Percentiles rank a stretch among this genome's conserved stretches.
These are phyloP conservation scores for Brasenia schreberi DNA, from an alignment of 164 flowering plant species.

Conservation along the genomic window DNA sequence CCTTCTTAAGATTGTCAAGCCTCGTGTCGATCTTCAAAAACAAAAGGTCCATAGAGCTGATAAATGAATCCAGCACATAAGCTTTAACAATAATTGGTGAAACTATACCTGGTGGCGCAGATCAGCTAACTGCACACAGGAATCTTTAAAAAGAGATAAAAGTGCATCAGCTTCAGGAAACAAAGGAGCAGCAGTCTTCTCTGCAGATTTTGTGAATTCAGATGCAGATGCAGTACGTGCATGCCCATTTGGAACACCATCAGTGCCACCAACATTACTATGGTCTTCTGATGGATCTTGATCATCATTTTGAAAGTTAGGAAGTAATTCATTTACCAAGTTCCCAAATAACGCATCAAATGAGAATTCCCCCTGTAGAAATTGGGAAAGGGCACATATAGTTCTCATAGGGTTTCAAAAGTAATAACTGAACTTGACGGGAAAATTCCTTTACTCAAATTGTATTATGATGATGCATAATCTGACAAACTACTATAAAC, in stretches of 20 bases:
- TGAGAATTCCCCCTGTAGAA: constrained; percentile 79
- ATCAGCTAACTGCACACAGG: constrained; percentile 73
- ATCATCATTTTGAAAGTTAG: constrained; percentile 73
- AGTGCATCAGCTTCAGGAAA: constrained; percentile 94
- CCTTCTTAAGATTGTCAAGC: constrained; percentile 68
- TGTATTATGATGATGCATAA: too few species aligned
- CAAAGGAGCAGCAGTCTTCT: constrained; percentile 41
- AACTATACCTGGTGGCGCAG: constrained; percentile 58
- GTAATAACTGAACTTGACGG: too few species aligned
- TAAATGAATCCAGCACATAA: background rate
- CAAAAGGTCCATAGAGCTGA: background rate
- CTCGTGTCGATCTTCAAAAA: constrained; percentile 59
- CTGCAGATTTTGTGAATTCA: constrained; percentile 37
- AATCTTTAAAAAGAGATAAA: constrained; percentile 67
- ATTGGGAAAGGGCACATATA: background rate
- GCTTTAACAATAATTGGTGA: background rate
- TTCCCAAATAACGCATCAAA: constrained; percentile 96
- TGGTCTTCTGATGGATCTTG: constrained; percentile 57
- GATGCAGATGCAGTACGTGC: constrained; percentile 29
- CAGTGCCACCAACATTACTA: constrained; percentile 26
- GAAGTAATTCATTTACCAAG: constrained; percentile 75
- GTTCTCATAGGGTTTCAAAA: background rate
- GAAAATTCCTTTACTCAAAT: too few species aligned
- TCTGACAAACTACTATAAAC: too few species aligned
- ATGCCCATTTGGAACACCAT: constrained; percentile 56